Conservation (phyloP, 192 early-diverging fungal genomes). For the Podila epigama region DNA sequence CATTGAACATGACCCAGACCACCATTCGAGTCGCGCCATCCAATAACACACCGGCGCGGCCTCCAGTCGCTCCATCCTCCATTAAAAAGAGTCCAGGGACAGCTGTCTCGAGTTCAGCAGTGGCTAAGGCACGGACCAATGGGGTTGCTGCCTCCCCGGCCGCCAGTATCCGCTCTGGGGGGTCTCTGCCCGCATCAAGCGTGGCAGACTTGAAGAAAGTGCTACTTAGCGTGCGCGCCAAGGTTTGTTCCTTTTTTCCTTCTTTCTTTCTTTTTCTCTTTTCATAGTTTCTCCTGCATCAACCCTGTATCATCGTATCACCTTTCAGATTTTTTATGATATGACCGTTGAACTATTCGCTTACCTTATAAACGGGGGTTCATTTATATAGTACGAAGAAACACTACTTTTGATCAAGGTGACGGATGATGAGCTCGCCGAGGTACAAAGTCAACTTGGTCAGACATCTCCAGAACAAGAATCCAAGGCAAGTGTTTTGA, state of each 20-base stretch:
- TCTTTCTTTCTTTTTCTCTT: no score
- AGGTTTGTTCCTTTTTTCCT: no score
- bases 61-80: not conserved
- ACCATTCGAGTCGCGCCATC: slow-evolving; percentile 19
- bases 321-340: no score
- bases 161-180: not conserved
- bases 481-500: not conserved
- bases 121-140: not conserved
- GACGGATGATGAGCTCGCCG: not conserved
- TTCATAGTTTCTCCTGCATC: not conserved
- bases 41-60: not conserved
- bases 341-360: no score
- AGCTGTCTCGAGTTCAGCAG: not conserved
- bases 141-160: not conserved
- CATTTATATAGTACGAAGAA: not conserved
- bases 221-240: slow-evolving; percentile 10
- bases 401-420: not conserved
- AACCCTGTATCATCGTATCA: not conserved
- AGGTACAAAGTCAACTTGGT: not conserved
- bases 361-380: no score
- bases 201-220: slow-evolving; percentile 22
- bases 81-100: not conserved
- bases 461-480: not conserved
- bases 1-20: slow-evolving; percentile 40
- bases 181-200: not conserved